Evolutionary conservation across 176 grass and related monocot genomes (phyloP), one percentile per base, ranked within the genome.

Genomic region (Carex pumila): DNA sequence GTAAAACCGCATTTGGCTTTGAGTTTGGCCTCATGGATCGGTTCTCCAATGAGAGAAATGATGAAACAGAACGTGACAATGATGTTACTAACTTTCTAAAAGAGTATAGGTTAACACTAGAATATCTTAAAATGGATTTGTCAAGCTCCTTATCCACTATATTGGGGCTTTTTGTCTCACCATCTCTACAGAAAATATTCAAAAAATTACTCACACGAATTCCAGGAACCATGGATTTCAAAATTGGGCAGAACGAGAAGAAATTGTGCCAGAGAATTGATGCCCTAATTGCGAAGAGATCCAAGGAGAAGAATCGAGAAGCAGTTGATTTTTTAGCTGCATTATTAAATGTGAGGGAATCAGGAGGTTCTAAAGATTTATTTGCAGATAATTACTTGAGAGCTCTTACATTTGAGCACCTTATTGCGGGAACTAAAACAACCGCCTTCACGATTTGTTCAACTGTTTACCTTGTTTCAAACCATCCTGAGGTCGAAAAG

Each of bases 401-500:
- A 32, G 93, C 96, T 19, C 93, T 99, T 83, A 86, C 89, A 49
- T 92, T 92, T 61, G 96, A 99, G 85, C 96, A 99, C 87, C 93
- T 99, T 34, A 86, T 99, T 85, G 96, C 96, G n/a, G 96, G 96
- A n/a, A 92, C 96, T 11, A 95, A 92, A 86, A 99, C 96, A 30
- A 99, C 93, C 34, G 93, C 93, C 9, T 99, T 99, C 86, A 99
- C 96, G 34, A 82, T 95, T 82, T 86, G 91, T n/a, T 95, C 91
- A 15, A 88, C 87, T 71, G 83, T 99, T 75, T 95, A 99, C 70
- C 88, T 99, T 19, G 83, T 99, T 61, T 89, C 96, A 2, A 84
- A 87, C 50, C 91, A 95, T 77, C 89, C 79, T 5, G 81, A 88
- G 61, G 93, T 95, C 6, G 96, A 99, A 90, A 86, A 85, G 85